Evolutionary conservation across 2,329 filamentous ascomycete species (phyloP).

Genomic region (Cordyceps fumosorosea): DNA sequence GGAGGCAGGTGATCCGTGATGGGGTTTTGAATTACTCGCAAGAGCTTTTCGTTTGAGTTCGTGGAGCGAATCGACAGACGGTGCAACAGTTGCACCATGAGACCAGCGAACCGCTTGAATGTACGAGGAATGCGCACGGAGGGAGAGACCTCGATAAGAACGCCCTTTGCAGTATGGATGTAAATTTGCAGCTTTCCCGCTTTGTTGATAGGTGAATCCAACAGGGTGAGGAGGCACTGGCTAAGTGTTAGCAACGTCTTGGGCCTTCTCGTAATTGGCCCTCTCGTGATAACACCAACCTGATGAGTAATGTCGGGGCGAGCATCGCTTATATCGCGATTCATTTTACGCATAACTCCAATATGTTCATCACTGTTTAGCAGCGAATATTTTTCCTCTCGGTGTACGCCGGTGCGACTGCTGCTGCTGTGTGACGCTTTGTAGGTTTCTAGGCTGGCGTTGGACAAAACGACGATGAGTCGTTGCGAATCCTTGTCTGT

Average conservation of each 20-base stretch:
- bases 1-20: slow-evolving; percentile 95
- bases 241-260: neutral
- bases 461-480: slow-evolving; percentile 91
- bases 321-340: slow-evolving; percentile 94
- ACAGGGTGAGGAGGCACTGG: slow-evolving; percentile 90
- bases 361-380: slow-evolving; percentile 99
- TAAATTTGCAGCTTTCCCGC: slow-evolving; percentile 96
- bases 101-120: slow-evolving; percentile 95
- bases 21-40: slow-evolving; percentile 96
- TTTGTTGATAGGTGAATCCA: slow-evolving; percentile 98
- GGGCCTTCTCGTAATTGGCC: no score
- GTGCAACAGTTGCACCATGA: slow-evolving; percentile 98
- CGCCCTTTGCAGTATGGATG: slow-evolving; percentile 95
- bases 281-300: slow-evolving; percentile 47
- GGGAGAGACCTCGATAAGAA: slow-evolving; percentile 96
- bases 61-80: slow-evolving; percentile 93
- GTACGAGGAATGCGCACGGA: slow-evolving; percentile 95
- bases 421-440: slow-evolving; percentile 73
- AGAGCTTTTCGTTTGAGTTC: slow-evolving; percentile 92
- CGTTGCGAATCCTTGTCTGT: slow-evolving; percentile 87
- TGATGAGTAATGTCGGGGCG: slow-evolving; percentile 97
- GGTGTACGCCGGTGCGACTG: slow-evolving; percentile 55
- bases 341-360: slow-evolving; percentile 99
- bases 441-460: slow-evolving; percentile 96
- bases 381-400: slow-evolving; percentile 93